Evolutionary conservation across 2,329 filamentous ascomycete genomes (phyloP).

Genomic region (Rosellinia necatrix): DNA sequence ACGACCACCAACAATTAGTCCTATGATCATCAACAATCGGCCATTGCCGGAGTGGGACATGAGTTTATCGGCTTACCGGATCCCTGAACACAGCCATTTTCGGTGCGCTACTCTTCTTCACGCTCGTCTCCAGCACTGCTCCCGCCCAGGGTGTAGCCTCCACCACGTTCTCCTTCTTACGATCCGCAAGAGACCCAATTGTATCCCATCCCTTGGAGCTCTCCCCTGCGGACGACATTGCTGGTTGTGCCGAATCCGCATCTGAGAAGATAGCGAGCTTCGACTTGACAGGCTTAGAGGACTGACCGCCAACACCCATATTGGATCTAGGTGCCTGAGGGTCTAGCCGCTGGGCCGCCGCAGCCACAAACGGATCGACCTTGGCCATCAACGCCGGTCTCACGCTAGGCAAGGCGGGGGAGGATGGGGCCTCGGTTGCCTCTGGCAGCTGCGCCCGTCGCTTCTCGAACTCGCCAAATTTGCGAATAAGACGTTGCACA

Average conservation of each 20-base stretch:
- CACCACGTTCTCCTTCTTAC: conserved; percentile 91
- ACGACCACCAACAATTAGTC: conserved; percentile 77
- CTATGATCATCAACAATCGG: conserved; percentile 87
- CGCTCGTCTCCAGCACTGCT: conserved; percentile 85
- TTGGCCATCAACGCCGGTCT: conserved; percentile 85
- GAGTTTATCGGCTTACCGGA: conserved; percentile 71
- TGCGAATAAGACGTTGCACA: conserved; percentile 78
- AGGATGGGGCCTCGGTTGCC: conserved; percentile 70
- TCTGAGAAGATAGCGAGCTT: conserved; percentile 95
- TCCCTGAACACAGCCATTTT: conserved; percentile 97
- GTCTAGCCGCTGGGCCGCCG: conserved; percentile 57
- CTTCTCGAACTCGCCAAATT: conserved; percentile 89
- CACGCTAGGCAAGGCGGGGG: conserved; percentile 82
- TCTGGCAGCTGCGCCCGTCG: conserved; percentile 70
- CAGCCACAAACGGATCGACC: conserved; percentile 78
- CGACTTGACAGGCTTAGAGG: conserved; percentile 69
- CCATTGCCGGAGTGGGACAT: conserved; percentile 45
- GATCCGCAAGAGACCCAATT: conserved; percentile 82
- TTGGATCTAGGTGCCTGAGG: conserved; percentile 67
- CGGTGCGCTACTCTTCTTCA: conserved; percentile 73
- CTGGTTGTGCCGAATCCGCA: conserved; percentile 63
- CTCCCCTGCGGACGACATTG: conserved; percentile 56
- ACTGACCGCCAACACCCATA: conserved; percentile 51
- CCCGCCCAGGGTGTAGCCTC: conserved; percentile 90
- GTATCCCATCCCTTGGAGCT: conserved; percentile 83